Evolutionary conservation across 2,329 filamentous ascomycete genomes (phyloP).

Genomic region (Pestalotiopsis sp.): DNA sequence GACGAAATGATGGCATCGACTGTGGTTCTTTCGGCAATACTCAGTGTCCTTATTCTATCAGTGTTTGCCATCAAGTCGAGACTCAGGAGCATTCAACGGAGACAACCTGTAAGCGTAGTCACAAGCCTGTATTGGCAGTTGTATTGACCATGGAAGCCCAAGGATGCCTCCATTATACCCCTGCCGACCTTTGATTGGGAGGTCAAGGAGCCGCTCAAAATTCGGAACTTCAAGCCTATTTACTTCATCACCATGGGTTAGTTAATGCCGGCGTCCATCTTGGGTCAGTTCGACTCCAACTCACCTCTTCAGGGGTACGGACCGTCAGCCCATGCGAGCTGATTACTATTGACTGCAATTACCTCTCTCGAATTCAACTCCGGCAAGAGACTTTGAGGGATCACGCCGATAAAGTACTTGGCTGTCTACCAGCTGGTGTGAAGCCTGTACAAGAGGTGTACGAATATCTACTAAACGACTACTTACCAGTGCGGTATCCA

Average conservation of each 20-base stretch:
- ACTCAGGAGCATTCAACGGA: neutral
- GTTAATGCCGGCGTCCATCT: conserved; percentile 9
- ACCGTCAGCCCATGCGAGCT: conserved; percentile 49
- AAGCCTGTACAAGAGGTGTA: conserved; percentile 52
- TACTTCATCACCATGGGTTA: conserved; percentile 60
- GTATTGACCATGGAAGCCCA: neutral
- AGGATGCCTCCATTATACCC: neutral
- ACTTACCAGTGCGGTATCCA: conserved; percentile 53
- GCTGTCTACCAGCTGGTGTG: conserved; percentile 41
- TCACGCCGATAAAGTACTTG: conserved; percentile 43
- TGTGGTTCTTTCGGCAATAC: neutral
- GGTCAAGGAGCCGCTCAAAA: conserved; percentile 36
- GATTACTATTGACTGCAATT: conserved; percentile 55
- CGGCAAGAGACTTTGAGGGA: conserved; percentile 41
- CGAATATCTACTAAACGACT: conserved; percentile 45
- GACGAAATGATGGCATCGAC: neutral
- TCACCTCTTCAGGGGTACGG: conserved; percentile 40
- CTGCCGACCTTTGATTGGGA: conserved; percentile 37
- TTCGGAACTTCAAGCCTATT: conserved; percentile 53
- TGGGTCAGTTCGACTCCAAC: neutral
- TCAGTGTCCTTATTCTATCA: neutral
- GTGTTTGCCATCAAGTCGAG: neutral
- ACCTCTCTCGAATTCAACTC: conserved; percentile 44
- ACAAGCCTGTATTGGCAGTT: neutral
- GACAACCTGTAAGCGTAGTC: neutral